Conservation (phyloP, 1,139 yeast species). For the Taphrina betulina region DNA sequence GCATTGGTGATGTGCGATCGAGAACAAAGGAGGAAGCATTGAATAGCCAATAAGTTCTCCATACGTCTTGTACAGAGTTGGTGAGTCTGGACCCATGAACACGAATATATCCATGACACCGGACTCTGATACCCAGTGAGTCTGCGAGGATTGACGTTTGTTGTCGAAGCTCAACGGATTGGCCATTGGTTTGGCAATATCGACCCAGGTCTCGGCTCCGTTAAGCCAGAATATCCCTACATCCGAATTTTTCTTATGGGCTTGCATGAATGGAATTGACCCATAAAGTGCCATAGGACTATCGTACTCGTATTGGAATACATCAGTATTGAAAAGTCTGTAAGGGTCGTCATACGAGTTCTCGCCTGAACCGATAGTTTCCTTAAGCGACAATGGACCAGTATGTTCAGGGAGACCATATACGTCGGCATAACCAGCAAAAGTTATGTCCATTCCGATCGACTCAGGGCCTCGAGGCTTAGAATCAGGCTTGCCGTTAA, state of each 20-base stretch:
- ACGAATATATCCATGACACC: constrained; percentile 78
- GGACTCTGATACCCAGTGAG: constrained; percentile 94
- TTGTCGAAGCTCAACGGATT: constrained; percentile 40
- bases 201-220: constrained; percentile 88
- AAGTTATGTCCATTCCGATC: constrained; percentile 71
- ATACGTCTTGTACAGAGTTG: constrained; percentile 60
- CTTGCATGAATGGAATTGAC: constrained; percentile 81
- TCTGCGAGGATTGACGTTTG: constrained; percentile 39
- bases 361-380: constrained; percentile 52
- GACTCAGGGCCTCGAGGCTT: constrained; percentile 89
- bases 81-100: constrained; percentile 63
- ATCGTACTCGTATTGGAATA: constrained; percentile 82
- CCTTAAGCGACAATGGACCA: constrained; percentile 68
- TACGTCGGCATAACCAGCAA: constrained; percentile 60
- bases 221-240: constrained; percentile 89
- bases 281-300: constrained; percentile 93
- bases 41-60: constrained; percentile 74
- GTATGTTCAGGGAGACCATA: constrained; percentile 98
- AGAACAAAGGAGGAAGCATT: constrained; percentile 70
- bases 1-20: constrained; percentile 92
- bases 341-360: constrained; percentile 63
- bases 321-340: constrained; percentile 85
- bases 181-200: constrained; percentile 51
- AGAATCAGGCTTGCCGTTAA: constrained; percentile 47
- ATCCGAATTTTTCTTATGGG: constrained; percentile 58